Conservation (phyloP, 495 filamentous ascomycete species). For the Lasiosphaeria ovina region DNA sequence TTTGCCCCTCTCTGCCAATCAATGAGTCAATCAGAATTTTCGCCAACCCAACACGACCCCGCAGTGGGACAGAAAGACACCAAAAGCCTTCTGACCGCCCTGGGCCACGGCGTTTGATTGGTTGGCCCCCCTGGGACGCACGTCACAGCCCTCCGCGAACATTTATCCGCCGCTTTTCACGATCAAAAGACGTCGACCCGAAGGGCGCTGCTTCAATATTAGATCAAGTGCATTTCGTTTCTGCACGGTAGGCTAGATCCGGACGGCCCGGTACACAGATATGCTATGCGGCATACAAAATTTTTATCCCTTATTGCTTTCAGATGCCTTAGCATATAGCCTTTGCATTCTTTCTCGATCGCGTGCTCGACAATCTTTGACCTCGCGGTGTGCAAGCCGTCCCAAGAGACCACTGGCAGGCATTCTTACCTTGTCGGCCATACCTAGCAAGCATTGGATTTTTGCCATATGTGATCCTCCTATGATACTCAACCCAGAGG, state of each 20-base stretch:
- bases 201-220: background rate
- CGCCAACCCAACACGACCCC: conserved; percentile 26
- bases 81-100: conserved; percentile 15
- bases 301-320: too few relatives aligned
- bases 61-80: conserved; percentile 31
- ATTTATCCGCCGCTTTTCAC: background rate
- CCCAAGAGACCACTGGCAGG: too few relatives aligned
- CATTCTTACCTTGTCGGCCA: too few relatives aligned
- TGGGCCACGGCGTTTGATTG: conserved; percentile 22
- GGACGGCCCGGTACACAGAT: too few relatives aligned
- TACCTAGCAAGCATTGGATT: too few relatives aligned
- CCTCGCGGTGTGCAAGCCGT: too few relatives aligned
- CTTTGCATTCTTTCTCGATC: too few relatives aligned
- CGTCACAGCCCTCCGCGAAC: conserved; percentile 14
- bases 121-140: conserved; percentile 8
- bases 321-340: too few relatives aligned
- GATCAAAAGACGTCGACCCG: background rate
- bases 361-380: too few relatives aligned
- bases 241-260: background rate
- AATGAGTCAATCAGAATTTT: conserved; percentile 41
- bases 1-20: conserved; percentile 17
- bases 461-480: too few relatives aligned
- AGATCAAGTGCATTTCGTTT: background rate
- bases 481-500: too few relatives aligned
- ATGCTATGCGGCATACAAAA: too few relatives aligned